Evolutionary conservation across 2,329 filamentous ascomycete species (phyloP).

Genomic region (Whalleya microplaca): DNA sequence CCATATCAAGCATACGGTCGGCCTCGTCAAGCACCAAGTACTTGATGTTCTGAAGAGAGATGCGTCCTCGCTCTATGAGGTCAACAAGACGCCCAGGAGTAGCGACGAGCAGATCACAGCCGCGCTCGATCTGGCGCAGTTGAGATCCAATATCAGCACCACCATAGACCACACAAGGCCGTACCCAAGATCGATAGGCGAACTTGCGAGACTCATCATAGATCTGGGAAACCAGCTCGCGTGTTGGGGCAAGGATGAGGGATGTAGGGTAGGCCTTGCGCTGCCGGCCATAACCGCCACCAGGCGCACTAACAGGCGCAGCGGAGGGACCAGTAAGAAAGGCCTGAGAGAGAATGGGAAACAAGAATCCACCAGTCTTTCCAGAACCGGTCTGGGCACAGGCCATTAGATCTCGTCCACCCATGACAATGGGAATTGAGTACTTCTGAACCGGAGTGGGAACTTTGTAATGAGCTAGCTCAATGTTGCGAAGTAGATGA

Average conservation of each 20-base stretch:
- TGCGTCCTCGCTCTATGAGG: constrained; percentile 96
- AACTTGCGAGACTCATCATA: constrained; percentile 98
- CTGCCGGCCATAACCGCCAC: constrained; percentile 82
- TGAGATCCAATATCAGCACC: constrained; percentile 98
- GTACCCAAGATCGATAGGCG: constrained; percentile 97
- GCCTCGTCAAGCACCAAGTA: constrained; percentile 98
- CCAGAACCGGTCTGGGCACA: constrained; percentile 99
- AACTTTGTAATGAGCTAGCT: constrained; percentile 90
- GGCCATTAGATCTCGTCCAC: constrained; percentile 97
- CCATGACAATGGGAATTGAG: constrained; percentile 98
- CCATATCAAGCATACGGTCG: constrained; percentile 99
- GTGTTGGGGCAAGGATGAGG: constrained; percentile 92
- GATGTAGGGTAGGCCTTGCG: constrained; percentile 98
- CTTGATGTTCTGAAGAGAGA: constrained; percentile 98
- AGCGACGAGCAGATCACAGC: constrained; percentile 94
- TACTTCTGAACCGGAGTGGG: constrained; percentile 99
- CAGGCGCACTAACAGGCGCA: constrained; percentile 64
- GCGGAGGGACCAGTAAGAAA: constrained; percentile 85
- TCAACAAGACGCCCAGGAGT: constrained; percentile 97
- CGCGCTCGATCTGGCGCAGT: constrained; percentile 95
- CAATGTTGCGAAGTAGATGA: constrained; percentile 91
- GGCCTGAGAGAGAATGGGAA: constrained; percentile 97
- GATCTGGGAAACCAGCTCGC: constrained; percentile 98
- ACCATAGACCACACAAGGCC: constrained; percentile 97
- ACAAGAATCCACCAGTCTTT: constrained; percentile 99